Evolutionary conservation across 495 filamentous ascomycete species (phyloP).

Genomic region (Penicillium parvum): DNA sequence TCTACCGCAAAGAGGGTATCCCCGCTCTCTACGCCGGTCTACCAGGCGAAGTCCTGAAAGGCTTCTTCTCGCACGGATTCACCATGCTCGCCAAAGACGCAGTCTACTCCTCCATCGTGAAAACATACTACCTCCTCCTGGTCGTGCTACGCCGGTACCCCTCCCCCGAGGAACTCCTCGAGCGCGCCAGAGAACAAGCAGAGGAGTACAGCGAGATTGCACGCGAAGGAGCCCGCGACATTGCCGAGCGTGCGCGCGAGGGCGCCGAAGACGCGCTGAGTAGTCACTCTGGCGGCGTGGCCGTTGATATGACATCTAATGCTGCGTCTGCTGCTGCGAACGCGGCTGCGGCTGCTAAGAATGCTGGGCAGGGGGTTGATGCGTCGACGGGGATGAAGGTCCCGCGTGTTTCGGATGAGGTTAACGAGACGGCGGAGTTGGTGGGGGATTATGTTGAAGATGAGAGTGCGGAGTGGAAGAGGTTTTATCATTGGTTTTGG

Average conservation of each 20-base stretch:
- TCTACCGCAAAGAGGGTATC: slow-evolving; percentile 63
- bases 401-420: slow-evolving; percentile 19
- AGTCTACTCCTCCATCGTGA: slow-evolving; percentile 70
- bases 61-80: slow-evolving; percentile 80
- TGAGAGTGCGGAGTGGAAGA: slow-evolving; percentile 39
- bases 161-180: slow-evolving; percentile 39
- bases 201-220: slow-evolving; percentile 43
- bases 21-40: slow-evolving; percentile 73
- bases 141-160: slow-evolving; percentile 40
- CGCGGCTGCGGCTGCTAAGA: neutral
- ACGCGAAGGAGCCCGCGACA: slow-evolving; percentile 39
- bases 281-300: slow-evolving; percentile 22
- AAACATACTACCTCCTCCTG: slow-evolving; percentile 54
- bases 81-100: slow-evolving; percentile 87
- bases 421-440: slow-evolving; percentile 45
- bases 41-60: slow-evolving; percentile 70
- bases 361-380: slow-evolving; percentile 16
- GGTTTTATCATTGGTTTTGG: slow-evolving; percentile 47
- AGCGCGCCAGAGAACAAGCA: slow-evolving; percentile 39
- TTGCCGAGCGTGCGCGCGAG: slow-evolving; percentile 30
- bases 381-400: slow-evolving; percentile 21
- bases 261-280: slow-evolving; percentile 25
- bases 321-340: slow-evolving; percentile 9
- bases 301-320: slow-evolving; percentile 36
- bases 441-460: slow-evolving; percentile 48